Evolutionary conservation across 208 protist species (phyloP), one percentile per base, ranked within the genome.

Genomic region (Zelonia costaricensis): DNA sequence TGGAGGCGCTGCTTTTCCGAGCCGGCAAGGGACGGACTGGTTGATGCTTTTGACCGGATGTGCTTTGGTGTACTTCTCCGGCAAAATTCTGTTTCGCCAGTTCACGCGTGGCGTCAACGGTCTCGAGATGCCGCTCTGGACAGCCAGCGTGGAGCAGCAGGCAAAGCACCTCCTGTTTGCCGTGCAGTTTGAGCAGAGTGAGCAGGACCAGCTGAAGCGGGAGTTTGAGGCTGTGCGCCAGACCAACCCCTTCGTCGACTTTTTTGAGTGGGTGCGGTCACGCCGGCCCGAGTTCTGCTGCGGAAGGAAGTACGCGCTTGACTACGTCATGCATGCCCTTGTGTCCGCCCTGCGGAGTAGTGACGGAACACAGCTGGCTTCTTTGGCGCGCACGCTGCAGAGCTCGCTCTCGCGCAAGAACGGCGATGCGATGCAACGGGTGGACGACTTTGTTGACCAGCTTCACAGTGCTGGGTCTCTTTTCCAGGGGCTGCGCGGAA

Each of bases 151-250:
- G 10, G 76, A 92, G 33, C 46, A 69, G 10, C 85, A 88, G 39
- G 82, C 85, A 12, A 72, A 86, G 38, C 80, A 85, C 45, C 48
- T 88, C n/a, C 48, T 92, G 4, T 92, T 92, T 69, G 64, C 55
- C 23, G 57, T 92, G 23, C 81, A 92, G 68, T 92, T 81, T 69
- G 77, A 86, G 43, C 42, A 52, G 13, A 52, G 69, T 7, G 54
- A 59, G 12, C 68, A 82, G 45, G 79, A 87, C 8, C 43, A 73
- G 45, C 59, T 92, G n/a, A 80, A 68, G 62, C 57, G 63, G 30
- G 69, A 82, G 1, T 92, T 86, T 39, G 61, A 75, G 39, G 54
- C 18, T 20, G 54, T 80, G 49, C 72, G 78, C 39, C 72, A 82
- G 45, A 69, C 51, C 31, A 74, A 84, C 51, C 79, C 82, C 43